Evolutionary conservation across 2,329 filamentous ascomycete species (phyloP).

Genomic region (Aspergillus aculeatus): DNA sequence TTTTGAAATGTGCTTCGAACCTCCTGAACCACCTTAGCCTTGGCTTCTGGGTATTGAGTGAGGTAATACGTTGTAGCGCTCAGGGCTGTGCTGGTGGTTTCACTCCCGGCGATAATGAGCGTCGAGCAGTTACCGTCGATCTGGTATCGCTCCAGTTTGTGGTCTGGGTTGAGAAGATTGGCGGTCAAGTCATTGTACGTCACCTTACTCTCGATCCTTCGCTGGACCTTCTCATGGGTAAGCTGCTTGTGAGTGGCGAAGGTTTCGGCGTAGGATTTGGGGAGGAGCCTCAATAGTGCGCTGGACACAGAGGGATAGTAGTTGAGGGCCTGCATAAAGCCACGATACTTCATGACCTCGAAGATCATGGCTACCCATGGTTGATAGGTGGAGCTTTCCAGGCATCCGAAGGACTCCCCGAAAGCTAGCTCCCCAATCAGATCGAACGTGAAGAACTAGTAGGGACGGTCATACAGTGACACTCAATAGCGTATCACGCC

Average conservation of each 20-base stretch:
- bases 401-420: constrained; percentile 41
- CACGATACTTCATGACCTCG: not conserved
- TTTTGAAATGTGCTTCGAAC: constrained; percentile 33
- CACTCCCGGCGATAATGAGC: constrained; percentile 40
- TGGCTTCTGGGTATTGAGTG: constrained; percentile 29
- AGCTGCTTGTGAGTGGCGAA: not conserved
- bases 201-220: not conserved
- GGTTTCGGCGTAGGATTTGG: not conserved
- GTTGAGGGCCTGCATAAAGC: not conserved
- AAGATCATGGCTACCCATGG: constrained; percentile 26
- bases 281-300: not conserved
- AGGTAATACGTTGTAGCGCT: constrained; percentile 43
- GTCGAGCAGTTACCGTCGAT: not conserved
- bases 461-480: not conserved
- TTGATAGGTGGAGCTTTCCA: constrained; percentile 38
- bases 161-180: not conserved
- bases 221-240: not conserved
- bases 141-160: not conserved
- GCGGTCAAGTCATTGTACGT: not conserved
- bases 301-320: not conserved
- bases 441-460: constrained; percentile 39
- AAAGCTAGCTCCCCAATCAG: constrained; percentile 42
- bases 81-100: constrained; percentile 48
- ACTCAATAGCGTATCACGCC: not conserved
- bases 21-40: constrained; percentile 37